Percentiles rank a stretch among this genome's conserved stretches.
phyloP scores from a whole-genome alignment of 805 yeast genomes.

The Jamesozyma lodderae region DNA sequence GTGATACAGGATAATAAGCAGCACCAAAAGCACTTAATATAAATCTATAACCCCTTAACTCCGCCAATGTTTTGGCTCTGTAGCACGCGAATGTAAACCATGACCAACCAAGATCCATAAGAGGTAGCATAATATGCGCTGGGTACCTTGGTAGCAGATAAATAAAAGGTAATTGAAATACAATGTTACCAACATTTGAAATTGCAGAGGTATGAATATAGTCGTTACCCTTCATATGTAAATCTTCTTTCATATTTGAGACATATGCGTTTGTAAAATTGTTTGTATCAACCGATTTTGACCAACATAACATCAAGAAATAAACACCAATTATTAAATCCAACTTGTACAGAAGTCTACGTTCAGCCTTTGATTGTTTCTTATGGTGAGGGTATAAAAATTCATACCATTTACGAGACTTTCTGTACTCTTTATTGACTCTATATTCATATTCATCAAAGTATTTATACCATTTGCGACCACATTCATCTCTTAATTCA shows the following conservation, averaged over 20 bases:
- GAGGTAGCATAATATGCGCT: conserved; percentile 39
- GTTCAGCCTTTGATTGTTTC: conserved; percentile 36
- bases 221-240: conserved; percentile 54
- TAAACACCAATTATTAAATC: conserved; percentile 49
- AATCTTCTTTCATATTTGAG: conserved; percentile 51
- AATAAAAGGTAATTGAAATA: conserved; percentile 60
- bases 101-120: conserved; percentile 61
- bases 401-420: conserved; percentile 28
- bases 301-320: conserved; percentile 56
- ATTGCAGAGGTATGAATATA: conserved; percentile 51
- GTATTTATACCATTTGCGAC: conserved; percentile 37
- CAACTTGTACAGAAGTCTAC: conserved; percentile 40
- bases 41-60: conserved; percentile 54
- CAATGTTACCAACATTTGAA: conserved; percentile 51
- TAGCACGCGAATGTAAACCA: conserved; percentile 51
- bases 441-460: conserved; percentile 47
- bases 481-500: conserved; percentile 34
- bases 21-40: conserved; percentile 64
- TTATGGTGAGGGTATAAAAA: conserved; percentile 30
- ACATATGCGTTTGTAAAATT: conserved; percentile 61
- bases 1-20: conserved; percentile 55
- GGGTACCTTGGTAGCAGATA: conserved; percentile 49
- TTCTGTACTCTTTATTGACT: conserved; percentile 27
- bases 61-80: conserved; percentile 39
- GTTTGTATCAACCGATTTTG: conserved; percentile 53